Evolutionary conservation across 140 eudicot genomes (phyloP).

Genomic region (Ambrosia hybrid): DNA sequence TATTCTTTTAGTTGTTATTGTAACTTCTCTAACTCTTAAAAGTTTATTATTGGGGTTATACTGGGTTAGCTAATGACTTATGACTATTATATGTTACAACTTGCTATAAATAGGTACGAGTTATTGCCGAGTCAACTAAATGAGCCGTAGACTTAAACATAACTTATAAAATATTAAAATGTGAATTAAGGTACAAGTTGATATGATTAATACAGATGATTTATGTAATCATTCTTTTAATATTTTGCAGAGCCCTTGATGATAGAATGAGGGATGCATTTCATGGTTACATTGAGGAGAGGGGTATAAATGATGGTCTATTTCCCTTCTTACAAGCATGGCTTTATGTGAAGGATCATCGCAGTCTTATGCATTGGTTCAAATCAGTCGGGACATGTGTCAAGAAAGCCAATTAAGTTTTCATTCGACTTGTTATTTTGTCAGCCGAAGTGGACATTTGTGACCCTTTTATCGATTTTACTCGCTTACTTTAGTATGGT

Average conservation of each 20-base stretch:
- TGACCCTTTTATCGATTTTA: background rate
- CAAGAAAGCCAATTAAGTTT: slow-evolving; percentile 37
- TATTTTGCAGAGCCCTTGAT: slow-evolving; percentile 63
- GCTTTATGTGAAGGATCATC: slow-evolving; percentile 94
- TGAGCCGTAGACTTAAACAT: background rate
- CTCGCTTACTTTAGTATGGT: background rate
- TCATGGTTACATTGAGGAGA: slow-evolving; percentile 73
- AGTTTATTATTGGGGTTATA: background rate
- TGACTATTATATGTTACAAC: background rate
- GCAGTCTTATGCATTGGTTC: slow-evolving; percentile 82
- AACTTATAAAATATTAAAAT: background rate
- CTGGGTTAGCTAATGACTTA: background rate
- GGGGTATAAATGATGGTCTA: slow-evolving; percentile 78
- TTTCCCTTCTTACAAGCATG: slow-evolving; percentile 95
- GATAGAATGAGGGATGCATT: slow-evolving; percentile 82
- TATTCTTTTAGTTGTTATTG: background rate
- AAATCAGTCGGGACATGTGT: slow-evolving; percentile 66
- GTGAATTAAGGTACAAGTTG: background rate
- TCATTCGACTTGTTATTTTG: slow-evolving; percentile 5
- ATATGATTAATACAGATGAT: slow-evolving; percentile 7
- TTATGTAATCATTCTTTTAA: background rate
- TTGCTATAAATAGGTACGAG: background rate
- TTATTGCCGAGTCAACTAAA: background rate
- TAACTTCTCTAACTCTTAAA: background rate
- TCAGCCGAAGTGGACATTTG: background rate